Evolutionary conservation across 2,329 filamentous ascomycete species (phyloP), one percentile per base, ranked within the genome.

Genomic region (Cyanodermella asteris): DNA sequence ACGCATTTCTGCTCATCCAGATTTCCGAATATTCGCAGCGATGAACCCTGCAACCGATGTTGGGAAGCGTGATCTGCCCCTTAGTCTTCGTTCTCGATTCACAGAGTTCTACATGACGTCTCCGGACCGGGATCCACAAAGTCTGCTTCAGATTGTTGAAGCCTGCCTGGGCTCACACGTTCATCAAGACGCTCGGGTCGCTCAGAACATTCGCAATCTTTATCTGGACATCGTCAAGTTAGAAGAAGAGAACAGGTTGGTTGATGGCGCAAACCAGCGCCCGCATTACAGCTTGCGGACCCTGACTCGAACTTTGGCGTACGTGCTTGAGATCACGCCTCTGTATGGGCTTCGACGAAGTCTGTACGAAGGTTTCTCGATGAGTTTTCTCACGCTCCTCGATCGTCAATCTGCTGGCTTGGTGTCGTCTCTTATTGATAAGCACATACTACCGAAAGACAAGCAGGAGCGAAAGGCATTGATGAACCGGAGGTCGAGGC

Each of bases 31-130:
- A 9, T 97, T 99, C 42, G 90, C 78, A 25, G 87, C 90, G 15
- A 99, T 99, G 87, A 99, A 99, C 41, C 87, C 87, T 16, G 87
- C 87, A 5, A 97, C 87, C 3, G 87, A 99, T 52, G 71, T 93
- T 28, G 87, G 90, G 31, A 99, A 97, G 51, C 72, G 84, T 28
- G 87, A 97, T 46, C 55, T 99, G 10, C 81, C 84, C 1, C 69
- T 77, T 27, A 82, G 84, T 2, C 67, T 94, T 21, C 64, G 84
- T 28, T 91, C 82, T 6, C 67, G 82, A 24, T 99, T 99, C 42
- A 94, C 87, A 0, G 87, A 99, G 46, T 59, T 97, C 13, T 97
- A 91, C 43, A 81, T 97, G 13, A 69, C 78, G 27, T 87, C 80
- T 36, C 84, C 87, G 0, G 87, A 99, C 43, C 68, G 61, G 30